Percentiles rank a stretch among this genome's conserved stretches.
These are phyloP conservation scores for Chlorella variabilis DNA, from an alignment of 163 green algal genomes.

Conservation along the genomic window DNA sequence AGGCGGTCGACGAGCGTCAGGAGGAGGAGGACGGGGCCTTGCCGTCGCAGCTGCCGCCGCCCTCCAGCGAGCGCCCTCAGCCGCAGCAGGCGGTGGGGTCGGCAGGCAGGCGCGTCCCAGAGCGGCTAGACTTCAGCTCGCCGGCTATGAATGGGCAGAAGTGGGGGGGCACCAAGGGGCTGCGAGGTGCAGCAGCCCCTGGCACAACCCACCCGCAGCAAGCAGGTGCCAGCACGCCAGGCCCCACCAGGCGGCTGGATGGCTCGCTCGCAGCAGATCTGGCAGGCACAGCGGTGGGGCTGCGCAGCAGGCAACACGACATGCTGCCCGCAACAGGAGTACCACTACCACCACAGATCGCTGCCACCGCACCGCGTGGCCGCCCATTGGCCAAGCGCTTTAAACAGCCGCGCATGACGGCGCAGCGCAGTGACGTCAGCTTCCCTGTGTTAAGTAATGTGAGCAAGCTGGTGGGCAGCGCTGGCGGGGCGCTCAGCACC, in stretches of 20 bases:
- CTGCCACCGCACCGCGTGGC: no score
- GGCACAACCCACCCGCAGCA: background rate
- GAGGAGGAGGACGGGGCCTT: constrained; percentile 9
- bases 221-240: background rate
- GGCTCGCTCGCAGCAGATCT: no score
- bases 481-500: no score
- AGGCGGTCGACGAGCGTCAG: background rate
- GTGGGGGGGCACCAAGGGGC: background rate
- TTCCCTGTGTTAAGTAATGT: background rate
- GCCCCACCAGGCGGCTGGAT: no score
- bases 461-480: no score
- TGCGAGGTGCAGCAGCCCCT: background rate
- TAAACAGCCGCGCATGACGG: background rate
- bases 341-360: no score
- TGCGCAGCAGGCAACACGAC: no score
- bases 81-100: background rate
- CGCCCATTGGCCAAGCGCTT: constrained; percentile 10
- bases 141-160: background rate
- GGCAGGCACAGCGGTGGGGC: no score
- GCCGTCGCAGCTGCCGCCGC: background rate
- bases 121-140: constrained; percentile 31
- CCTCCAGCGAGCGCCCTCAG: background rate
- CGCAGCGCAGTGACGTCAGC: background rate
- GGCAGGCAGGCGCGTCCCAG: background rate
- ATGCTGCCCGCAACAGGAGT: no score